A percentile compares a stretch with the other conserved stretches of the same genome.
These are phyloP conservation scores for Wolfiporia cocos DNA, from an alignment of 1,284 basidiomycete species.

Conservation along the genomic window DNA sequence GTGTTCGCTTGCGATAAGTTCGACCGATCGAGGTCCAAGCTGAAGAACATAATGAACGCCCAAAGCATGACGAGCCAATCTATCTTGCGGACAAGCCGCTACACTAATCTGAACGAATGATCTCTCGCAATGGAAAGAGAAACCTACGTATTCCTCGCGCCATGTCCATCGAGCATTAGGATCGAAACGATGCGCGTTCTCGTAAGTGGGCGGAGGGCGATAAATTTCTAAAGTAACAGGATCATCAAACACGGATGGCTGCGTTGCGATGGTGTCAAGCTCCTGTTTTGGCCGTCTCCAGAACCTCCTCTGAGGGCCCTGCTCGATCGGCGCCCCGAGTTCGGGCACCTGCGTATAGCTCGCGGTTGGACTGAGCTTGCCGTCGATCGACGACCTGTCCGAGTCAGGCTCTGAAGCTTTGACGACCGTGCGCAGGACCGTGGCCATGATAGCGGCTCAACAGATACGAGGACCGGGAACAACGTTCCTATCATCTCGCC, in stretches of 20 bases:
- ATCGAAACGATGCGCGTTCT: slow-evolving; percentile 64
- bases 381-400: slow-evolving; percentile 1
- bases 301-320: slow-evolving; percentile 13
- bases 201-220: slow-evolving; percentile 51
- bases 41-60: slow-evolving; percentile 62
- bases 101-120: background rate
- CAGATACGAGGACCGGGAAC: slow-evolving; percentile 1
- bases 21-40: slow-evolving; percentile 44
- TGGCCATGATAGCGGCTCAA: slow-evolving; percentile 5
- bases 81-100: slow-evolving; percentile 53
- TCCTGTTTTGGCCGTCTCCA: slow-evolving; percentile 21
- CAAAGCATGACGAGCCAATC: slow-evolving; percentile 60
- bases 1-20: slow-evolving; percentile 62
- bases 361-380: slow-evolving; percentile 13
- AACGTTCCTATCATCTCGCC: slow-evolving; percentile 7
- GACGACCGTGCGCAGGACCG: background rate
- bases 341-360: slow-evolving; percentile 19
- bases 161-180: slow-evolving; percentile 64
- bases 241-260: slow-evolving; percentile 37
- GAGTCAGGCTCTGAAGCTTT: slow-evolving; percentile 1
- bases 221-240: slow-evolving; percentile 45
- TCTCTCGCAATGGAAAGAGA: background rate
- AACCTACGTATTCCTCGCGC: slow-evolving; percentile 51
- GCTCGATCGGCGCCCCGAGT: slow-evolving; percentile 20
- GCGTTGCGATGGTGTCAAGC: slow-evolving; percentile 27